Evolutionary conservation across 352 stramenopile genomes (phyloP), one percentile per base, ranked within the genome.

Genomic region (Globisporangium sylvaticum): DNA sequence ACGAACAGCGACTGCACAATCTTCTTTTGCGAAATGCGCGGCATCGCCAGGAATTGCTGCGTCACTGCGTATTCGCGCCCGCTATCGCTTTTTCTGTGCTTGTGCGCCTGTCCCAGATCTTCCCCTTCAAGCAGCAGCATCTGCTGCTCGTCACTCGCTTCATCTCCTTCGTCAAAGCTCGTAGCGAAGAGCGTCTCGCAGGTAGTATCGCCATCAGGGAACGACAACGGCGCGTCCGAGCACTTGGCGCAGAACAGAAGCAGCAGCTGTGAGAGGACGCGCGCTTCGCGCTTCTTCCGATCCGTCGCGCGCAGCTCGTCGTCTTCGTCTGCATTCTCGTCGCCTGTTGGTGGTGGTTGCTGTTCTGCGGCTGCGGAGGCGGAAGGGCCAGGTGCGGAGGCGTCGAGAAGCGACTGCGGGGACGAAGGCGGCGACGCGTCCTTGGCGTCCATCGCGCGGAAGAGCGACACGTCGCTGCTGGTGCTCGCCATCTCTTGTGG

Each of bases 1-100:
- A 78, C 76, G 44, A 86, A 83, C 9, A 86, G 70, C 58, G 76
- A 78, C 63, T 77, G 76, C 53, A 59, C 70, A n/a, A 88, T 50
- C 32, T 77, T 72, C 37, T 78, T 70, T 67, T 89, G 77, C 32
- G 78, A 83, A 18, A 68, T 58, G 25, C 50, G 64, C 15, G 79
- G 61, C 12, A 83, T 57, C 9, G 65, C 27, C 12, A 90, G 37
- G 48, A 91, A 83, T 34, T 75, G 67, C 27, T 79, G 55, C 29
- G 88, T 64, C 18, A 85, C 71, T 42, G 67, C 76, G 32, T 63
- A 57, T 48, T 79, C 75, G 37, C 72, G 52, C 20, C 24, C 50
- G 48, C 50, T 70, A 4, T 42, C 25, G 39, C 22, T 62, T 31
- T 53, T 68, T 46, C 29, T 62, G 52, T 62, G 22, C 8, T 6